A percentile compares a stretch with the other conserved stretches of the same genome.
Conservation (phyloP, 2,329 filamentous ascomycete species). For the Septoria linicola region DNA sequence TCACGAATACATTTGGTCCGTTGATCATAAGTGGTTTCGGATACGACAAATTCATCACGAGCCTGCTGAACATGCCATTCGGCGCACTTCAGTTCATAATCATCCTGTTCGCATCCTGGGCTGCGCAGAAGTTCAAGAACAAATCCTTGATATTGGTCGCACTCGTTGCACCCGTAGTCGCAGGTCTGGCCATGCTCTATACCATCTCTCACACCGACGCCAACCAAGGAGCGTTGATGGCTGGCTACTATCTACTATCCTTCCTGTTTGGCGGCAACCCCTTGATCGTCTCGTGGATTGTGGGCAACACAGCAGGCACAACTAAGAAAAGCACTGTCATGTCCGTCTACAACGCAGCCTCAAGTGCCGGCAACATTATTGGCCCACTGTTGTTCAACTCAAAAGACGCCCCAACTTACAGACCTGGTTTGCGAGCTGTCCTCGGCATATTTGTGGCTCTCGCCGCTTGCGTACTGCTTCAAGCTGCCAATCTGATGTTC, state of each 20-base stretch:
- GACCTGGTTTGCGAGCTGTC: conserved; percentile 56
- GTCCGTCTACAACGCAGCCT: conserved; percentile 63
- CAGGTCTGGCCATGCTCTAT: conserved; percentile 59
- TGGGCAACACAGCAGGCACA: conserved; percentile 66
- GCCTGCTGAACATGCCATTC: conserved; percentile 66
- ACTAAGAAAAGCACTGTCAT: conserved; percentile 67
- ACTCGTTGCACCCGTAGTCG: conserved; percentile 60
- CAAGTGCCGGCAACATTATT: conserved; percentile 63
- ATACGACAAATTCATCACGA: conserved; percentile 58
- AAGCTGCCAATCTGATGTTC: conserved; percentile 55
- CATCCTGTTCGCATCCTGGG: conserved; percentile 59
- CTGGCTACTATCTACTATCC: conserved; percentile 64
- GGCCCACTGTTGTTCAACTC: conserved; percentile 63
- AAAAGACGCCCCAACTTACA: conserved; percentile 59
- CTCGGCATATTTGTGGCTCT: conserved; percentile 57
- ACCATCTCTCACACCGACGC: conserved; percentile 47
- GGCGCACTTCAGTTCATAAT: conserved; percentile 60
- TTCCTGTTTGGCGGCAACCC: conserved; percentile 67
- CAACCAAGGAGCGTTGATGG: conserved; percentile 53
- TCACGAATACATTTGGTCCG: conserved; percentile 65
- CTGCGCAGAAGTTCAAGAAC: conserved; percentile 56
- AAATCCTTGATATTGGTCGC: conserved; percentile 58
- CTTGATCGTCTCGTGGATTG: conserved; percentile 66
- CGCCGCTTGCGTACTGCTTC: conserved; percentile 53
- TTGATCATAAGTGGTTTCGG: conserved; percentile 62